These are phyloP conservation scores for Fusarium temperatum DNA, from an alignment of 2,329 filamentous ascomycete species.

Conservation along the genomic window DNA sequence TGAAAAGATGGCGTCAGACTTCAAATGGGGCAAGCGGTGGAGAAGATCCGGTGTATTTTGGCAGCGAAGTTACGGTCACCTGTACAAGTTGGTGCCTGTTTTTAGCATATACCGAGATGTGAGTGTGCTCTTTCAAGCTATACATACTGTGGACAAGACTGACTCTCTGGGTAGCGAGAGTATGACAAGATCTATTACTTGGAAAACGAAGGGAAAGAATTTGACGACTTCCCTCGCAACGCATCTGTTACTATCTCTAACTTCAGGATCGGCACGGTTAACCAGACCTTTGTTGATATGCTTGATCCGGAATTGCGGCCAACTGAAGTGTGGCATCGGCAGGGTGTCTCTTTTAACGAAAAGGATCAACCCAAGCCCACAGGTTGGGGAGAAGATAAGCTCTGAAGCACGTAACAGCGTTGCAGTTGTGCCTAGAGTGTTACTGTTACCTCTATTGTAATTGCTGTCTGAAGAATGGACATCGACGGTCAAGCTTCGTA, in stretches of 20 bases:
- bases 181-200: background rate
- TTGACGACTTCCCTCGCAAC: background rate
- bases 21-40: background rate
- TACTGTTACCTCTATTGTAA: too few species aligned
- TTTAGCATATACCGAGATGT: background rate
- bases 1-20: background rate
- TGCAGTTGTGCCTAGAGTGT: background rate
- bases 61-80: background rate
- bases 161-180: background rate
- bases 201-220: background rate
- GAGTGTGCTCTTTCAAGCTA: background rate
- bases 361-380: background rate
- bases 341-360: background rate
- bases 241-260: background rate
- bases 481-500: background rate
- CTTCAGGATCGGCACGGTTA: background rate
- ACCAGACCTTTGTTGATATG: background rate
- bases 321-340: background rate
- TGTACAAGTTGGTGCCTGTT: background rate
- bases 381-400: background rate
- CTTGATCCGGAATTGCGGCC: background rate
- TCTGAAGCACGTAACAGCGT: background rate
- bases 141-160: background rate
- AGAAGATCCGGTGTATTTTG: background rate
- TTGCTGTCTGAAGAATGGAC: too few species aligned